Base-by-base conservation (phyloP, 805 yeast species). In the Yarrowia porcina region DNA sequence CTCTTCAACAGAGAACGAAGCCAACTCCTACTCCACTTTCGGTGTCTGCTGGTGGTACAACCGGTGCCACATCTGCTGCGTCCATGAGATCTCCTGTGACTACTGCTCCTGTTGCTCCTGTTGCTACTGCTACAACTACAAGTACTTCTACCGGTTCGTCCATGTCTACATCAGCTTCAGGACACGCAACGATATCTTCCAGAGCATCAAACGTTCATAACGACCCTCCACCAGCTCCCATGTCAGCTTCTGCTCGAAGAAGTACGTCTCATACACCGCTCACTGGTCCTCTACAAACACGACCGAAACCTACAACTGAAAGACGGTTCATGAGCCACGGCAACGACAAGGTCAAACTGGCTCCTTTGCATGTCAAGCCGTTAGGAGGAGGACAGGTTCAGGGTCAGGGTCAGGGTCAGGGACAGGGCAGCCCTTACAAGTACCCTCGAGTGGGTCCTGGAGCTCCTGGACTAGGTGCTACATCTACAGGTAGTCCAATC, bases 291-390 rank as follows among this genome's bases (percentile, higher is more conserved):
- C 44, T 52, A 2, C 44, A 52, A 8, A 52, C 33, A 1, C 59
- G 59, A 1, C 59, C 36, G 1, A 52, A 52, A n/a, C 44, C 59
- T 2, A 11, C 44, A 9, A 17, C 59, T 9, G 59, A 52, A 25
- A 52, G 36, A 36, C 59, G 59, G 38, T 52, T 35, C 59, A 35
- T 52, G 44, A 52, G 59, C 44, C 59, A 52, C 20, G 59, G 59
- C 17, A 52, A 25, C 59, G 59, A 36, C 12, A 52, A 52, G 21
- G 12, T 32, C 44, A 52, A 52, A 6, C 35, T 52, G 32, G 59
- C 44, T 20, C 59, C 59, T 2, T 20, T 52, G 44, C 59, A 52
- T 52, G 36, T 52, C 44, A 52, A 52, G 25, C 59, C 59, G 30
- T 20, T 52, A 21, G 41, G 39, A 2, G 36, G 54, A 18, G 21